These are phyloP conservation scores for Trebouxia gelatinosa DNA, from an alignment of 163 green algal genomes.

Conservation along the genomic window DNA sequence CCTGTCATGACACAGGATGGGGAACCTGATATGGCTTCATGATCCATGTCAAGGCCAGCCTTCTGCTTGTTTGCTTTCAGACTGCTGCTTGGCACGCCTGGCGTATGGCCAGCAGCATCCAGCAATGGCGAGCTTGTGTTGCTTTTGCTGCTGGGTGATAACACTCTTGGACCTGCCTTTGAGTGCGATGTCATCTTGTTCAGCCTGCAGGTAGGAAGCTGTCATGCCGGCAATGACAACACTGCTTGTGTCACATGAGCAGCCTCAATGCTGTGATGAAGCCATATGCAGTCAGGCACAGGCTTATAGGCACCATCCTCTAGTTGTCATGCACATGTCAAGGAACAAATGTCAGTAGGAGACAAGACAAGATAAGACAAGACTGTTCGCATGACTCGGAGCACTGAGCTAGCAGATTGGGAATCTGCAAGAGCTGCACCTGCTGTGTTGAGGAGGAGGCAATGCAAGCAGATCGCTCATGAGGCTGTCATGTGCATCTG, in stretches of 20 bases:
- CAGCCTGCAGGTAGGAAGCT: not conserved
- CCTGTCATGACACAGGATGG: not conserved
- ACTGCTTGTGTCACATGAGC: not conserved
- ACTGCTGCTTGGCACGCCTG: not conserved
- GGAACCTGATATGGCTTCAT: not conserved
- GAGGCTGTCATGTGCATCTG: not conserved
- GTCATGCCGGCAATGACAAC: not conserved
- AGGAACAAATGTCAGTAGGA: not conserved
- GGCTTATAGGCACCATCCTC: not conserved
- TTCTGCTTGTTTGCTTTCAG: not conserved
- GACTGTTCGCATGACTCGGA: not conserved
- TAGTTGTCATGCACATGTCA: not conserved
- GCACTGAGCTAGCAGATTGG: not conserved
- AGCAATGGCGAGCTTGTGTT: not conserved
- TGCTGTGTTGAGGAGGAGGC: constrained; percentile 19
- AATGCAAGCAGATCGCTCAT: constrained; percentile 8
- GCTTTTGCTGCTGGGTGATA: not conserved
- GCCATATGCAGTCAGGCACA: not conserved
- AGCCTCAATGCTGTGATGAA: not conserved
- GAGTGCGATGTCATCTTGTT: not conserved
- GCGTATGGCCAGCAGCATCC: not conserved
- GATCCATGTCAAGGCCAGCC: not conserved
- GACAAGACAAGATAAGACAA: too few species aligned
- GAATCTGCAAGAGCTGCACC: not conserved
- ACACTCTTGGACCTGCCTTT: not conserved